Percentiles rank a stretch among this genome's conserved stretches.
Evolutionary conservation across 257 asterid genomes (phyloP).

Genomic region (Solanum lignicaule): DNA sequence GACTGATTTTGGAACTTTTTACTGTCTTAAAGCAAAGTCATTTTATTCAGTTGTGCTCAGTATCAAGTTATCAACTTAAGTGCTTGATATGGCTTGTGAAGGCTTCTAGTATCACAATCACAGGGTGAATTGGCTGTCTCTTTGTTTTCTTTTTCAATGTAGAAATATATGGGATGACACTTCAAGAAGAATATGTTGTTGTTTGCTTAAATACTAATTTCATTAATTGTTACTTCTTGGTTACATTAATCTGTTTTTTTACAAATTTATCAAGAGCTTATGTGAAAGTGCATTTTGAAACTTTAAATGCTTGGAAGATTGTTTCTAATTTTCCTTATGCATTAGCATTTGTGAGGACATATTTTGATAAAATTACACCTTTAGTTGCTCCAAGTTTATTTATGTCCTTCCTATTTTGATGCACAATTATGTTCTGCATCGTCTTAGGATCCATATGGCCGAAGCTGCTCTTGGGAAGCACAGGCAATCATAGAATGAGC

Average conservation of each 20-base stretch:
- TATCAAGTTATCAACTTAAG: neutral
- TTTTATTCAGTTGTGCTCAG: neutral
- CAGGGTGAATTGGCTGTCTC: neutral
- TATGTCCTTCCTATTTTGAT: neutral
- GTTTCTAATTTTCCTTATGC: neutral
- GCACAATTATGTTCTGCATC: neutral
- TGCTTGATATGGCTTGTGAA: neutral
- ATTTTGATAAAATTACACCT: neutral
- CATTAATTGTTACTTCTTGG: neutral
- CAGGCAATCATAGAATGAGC: conserved; percentile 11
- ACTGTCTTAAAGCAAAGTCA: neutral
- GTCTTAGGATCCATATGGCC: neutral
- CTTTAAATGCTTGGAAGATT: neutral
- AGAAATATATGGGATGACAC: neutral
- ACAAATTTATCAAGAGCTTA: neutral
- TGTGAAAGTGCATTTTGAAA: neutral
- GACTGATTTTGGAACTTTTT: neutral
- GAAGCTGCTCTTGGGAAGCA: neutral
- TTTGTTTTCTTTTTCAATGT: neutral
- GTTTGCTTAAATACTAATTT: neutral
- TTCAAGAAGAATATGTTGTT: neutral
- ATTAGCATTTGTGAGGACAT: neutral
- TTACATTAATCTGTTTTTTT: neutral
- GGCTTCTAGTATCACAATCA: neutral
- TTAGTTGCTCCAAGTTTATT: neutral